Conservation (phyloP, 129 eudicot genomes). For the Pulicaria dysenterica region DNA sequence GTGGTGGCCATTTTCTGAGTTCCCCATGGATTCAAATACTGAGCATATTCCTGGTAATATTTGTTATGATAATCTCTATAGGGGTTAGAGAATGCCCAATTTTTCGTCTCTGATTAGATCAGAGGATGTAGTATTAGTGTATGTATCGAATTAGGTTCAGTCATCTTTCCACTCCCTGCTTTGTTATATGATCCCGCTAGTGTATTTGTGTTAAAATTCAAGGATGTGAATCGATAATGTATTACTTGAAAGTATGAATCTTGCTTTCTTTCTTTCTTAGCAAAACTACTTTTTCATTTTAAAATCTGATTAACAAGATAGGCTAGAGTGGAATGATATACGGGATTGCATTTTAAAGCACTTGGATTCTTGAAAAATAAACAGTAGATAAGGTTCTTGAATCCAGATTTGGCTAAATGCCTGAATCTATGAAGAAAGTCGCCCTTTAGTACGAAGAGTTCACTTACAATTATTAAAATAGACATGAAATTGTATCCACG, state of each 20-base stretch:
- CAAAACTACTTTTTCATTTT: too few species aligned
- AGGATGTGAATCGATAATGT: constrained; percentile 8
- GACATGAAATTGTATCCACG: neutral
- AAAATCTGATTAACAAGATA: too few species aligned
- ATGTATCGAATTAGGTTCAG: neutral
- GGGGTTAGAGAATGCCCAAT: constrained; percentile 44
- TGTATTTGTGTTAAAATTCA: constrained; percentile 20
- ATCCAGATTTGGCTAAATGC: too few species aligned
- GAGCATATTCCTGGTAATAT: constrained; percentile 35
- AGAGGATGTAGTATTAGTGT: constrained; percentile 16
- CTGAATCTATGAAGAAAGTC: neutral
- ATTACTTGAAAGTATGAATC: constrained; percentile 17
- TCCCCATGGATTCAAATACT: constrained; percentile 35
- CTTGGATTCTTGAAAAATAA: too few species aligned
- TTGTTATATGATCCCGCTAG: constrained; percentile 2
- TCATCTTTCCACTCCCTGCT: neutral
- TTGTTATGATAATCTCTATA: constrained; percentile 39
- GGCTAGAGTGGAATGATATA: too few species aligned
- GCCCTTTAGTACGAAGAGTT: neutral
- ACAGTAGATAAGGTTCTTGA: too few species aligned
- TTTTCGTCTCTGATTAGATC: constrained; percentile 21
- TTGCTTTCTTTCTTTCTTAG: neutral
- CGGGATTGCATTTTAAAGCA: too few species aligned
- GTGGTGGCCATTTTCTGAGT: constrained; percentile 22
- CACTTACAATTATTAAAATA: constrained; percentile 13